Evolutionary conservation across 2,329 filamentous ascomycete species (phyloP).

Genomic region (Claviceps sp.): DNA sequence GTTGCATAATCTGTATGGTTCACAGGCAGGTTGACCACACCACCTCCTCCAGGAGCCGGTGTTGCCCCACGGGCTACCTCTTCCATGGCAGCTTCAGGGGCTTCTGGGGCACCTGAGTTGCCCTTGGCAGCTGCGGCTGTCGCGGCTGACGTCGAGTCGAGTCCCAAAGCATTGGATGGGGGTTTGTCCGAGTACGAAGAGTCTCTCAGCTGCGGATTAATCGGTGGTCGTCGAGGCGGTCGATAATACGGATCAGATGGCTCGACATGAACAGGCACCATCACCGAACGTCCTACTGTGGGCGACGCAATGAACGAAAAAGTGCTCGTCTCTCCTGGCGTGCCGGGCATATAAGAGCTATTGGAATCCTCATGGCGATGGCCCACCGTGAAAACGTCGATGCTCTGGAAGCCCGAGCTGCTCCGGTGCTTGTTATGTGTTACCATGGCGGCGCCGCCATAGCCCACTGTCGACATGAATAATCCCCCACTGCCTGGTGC

Average conservation of each 20-base stretch:
- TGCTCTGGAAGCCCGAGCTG: slow-evolving; percentile 41
- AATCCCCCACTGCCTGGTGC: slow-evolving; percentile 36
- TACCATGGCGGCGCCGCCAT: slow-evolving; percentile 30
- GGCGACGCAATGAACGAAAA: slow-evolving; percentile 59
- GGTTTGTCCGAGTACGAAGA: slow-evolving; percentile 18
- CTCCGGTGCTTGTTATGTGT: slow-evolving; percentile 32
- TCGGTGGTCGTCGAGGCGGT: slow-evolving; percentile 60
- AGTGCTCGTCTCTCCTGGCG: slow-evolving; percentile 54
- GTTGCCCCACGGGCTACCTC: slow-evolving; percentile 30
- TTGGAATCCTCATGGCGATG: slow-evolving; percentile 41
- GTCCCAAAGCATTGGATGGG: slow-evolving; percentile 15
- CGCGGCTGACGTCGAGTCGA: slow-evolving; percentile 20
- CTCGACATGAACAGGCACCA: slow-evolving; percentile 33
- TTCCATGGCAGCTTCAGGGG: slow-evolving; percentile 24
- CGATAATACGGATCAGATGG: slow-evolving; percentile 74
- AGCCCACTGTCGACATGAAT: slow-evolving; percentile 46
- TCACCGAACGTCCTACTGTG: slow-evolving; percentile 32
- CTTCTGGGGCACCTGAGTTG: slow-evolving; percentile 6
- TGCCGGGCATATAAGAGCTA: slow-evolving; percentile 59
- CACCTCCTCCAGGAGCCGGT: slow-evolving; percentile 26
- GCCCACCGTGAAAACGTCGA: slow-evolving; percentile 31
- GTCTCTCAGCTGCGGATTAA: slow-evolving; percentile 44
- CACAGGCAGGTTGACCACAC: slow-evolving; percentile 26
- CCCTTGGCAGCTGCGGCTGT: background rate
- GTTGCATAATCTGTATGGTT: slow-evolving; percentile 78